Evolutionary conservation across 2,329 filamentous ascomycete genomes (phyloP).

Genomic region (Fusarium proliferatum): DNA sequence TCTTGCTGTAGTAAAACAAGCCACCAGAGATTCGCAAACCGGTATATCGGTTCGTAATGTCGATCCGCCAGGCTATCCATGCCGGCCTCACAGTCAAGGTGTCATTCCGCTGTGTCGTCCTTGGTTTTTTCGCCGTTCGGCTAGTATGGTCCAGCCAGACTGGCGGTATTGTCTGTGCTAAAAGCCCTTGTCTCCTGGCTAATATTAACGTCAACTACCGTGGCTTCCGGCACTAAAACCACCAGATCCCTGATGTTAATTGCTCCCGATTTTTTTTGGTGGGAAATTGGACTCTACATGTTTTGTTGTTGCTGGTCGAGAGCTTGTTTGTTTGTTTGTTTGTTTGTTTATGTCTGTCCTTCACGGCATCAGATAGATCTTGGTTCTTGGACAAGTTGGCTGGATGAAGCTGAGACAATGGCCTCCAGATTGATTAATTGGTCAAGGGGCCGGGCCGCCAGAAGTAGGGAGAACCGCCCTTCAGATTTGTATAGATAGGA

Average conservation of each 20-base stretch:
- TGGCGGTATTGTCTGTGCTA: slow-evolving; percentile 23
- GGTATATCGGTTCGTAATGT: slow-evolving; percentile 10
- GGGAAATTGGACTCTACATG: slow-evolving; percentile 14
- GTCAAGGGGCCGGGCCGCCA: not conserved
- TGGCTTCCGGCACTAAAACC: slow-evolving; percentile 26
- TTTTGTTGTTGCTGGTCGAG: not conserved
- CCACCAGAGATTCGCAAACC: slow-evolving; percentile 11
- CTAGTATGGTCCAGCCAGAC: slow-evolving; percentile 32
- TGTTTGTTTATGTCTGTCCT: not conserved
- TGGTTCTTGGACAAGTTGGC: slow-evolving; percentile 25
- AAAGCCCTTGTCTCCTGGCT: slow-evolving; percentile 20
- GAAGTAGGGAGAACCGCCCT: not conserved
- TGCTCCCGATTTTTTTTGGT: slow-evolving; percentile 5
- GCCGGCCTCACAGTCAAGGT: slow-evolving; percentile 33
- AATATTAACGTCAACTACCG: slow-evolving; percentile 36
- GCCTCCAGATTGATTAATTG: not conserved
- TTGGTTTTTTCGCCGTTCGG: slow-evolving; percentile 22
- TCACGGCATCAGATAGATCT: slow-evolving; percentile 13
- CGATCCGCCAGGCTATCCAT: slow-evolving; percentile 35
- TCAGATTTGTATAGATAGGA: not conserved
- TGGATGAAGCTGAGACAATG: slow-evolving; percentile 30
- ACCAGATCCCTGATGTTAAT: not conserved
- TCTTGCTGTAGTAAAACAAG: slow-evolving; percentile 6
- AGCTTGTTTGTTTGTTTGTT: not conserved
- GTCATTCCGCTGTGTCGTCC: slow-evolving; percentile 31